phyloP scores from a whole-genome alignment of 106 monocot genomes.

The Dendrobium chrysotoxum region DNA sequence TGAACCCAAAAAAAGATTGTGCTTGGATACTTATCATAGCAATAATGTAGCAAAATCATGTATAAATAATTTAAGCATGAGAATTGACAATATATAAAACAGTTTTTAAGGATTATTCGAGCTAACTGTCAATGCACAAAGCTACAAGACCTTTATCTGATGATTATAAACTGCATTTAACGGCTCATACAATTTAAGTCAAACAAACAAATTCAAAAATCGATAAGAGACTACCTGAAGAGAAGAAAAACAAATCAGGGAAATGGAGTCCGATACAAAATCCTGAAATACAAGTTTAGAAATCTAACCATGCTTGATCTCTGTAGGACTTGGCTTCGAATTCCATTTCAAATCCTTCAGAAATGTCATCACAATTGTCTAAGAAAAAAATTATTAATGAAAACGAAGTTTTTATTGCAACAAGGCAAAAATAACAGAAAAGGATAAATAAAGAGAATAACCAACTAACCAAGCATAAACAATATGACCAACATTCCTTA shows the following conservation, averaged over 20 bases:
- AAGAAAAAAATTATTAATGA: neutral
- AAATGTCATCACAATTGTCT: neutral
- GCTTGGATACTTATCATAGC: neutral
- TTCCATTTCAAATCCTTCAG: slow-evolving; percentile 20
- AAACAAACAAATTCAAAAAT: neutral
- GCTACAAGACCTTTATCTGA: neutral
- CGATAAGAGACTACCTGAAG: neutral
- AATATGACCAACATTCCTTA: neutral
- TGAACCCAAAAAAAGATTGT: neutral
- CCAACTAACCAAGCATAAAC: neutral
- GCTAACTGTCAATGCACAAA: neutral
- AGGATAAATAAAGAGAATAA: neutral
- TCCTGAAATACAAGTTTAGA: neutral
- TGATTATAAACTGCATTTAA: neutral
- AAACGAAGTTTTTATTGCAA: neutral
- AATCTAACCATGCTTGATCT: slow-evolving; percentile 29
- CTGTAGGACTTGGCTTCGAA: slow-evolving; percentile 29
- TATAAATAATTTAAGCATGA: neutral
- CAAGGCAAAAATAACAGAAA: neutral
- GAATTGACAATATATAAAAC: neutral
- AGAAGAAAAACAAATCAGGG: neutral
- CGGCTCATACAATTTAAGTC: neutral
- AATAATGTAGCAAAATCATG: neutral
- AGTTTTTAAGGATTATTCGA: neutral
- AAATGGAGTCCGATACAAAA: neutral